Base-by-base conservation (phyloP, 495 filamentous ascomycete species). In the Pseudotulostoma volvatum region DNA sequence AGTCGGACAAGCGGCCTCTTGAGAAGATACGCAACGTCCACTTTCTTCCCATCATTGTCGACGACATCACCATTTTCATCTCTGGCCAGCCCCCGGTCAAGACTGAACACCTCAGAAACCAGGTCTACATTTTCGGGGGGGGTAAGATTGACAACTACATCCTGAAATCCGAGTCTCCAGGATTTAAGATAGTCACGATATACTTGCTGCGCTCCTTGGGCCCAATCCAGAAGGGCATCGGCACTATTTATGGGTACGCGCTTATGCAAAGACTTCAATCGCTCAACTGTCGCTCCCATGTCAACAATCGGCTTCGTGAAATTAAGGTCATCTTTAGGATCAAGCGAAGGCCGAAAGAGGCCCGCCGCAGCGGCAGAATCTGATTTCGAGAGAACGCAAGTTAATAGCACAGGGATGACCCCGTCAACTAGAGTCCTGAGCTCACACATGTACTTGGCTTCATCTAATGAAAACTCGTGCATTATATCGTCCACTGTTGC, bases 121-220 rank as follows among this genome's bases (percentile, higher is more conserved):
- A 46, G 42, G 8, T 46, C 52, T 28, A 61, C 54, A 4, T 55
- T 63, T 30, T 69, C 66, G 13, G 70, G 70, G 7, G 86, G 80
- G 7, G 84, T 86, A 18, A 99, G 70, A 48, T 90, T 94, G 48
- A 99, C 81, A 39, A 96, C 80, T 15, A 96, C 77, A 56, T 92
- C 88, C 48, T 93, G 80, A 58, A 99, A 99, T 3, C 90, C 90
- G 39, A 94, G 70, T 34, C 88, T 70, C 90, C 90, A 99, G 28
- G 81, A 77, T 42, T 74, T 74, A 16, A 99, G 67, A 53, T 96
- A 99, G 44, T 90, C 79, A 28, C 75, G 67, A 54, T 99, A 99
- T 8, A 88, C 64, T 45, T 73, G 71, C 39, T 80, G 70, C 2
- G 82, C 77, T 33, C 70, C 71, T 39, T 78, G 71, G 1, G 88